Evolutionary conservation across 768 basidiomycete species (phyloP), one percentile per base, ranked within the genome.

Genomic region (Rhodotorula paludigena): DNA sequence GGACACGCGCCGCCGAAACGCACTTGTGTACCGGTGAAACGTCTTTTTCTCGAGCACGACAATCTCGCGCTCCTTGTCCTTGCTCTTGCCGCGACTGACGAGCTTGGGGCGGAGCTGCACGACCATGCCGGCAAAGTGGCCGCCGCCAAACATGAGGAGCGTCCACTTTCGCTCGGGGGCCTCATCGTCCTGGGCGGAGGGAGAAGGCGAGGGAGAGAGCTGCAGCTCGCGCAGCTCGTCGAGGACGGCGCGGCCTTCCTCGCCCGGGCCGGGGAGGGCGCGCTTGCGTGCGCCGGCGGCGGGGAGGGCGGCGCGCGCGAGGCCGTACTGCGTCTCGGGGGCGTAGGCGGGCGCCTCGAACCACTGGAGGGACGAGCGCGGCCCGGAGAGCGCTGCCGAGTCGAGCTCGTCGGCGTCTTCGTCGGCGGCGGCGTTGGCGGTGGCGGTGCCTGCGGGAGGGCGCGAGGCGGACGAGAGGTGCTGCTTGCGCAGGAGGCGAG

Each of bases 1-100:
- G 18, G 21, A 47, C 6, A 25, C 18, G 23, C 41, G 25, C 9
- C 21, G 44, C 10, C 6, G 33, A 49, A 6, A 83, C 90, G 73
- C 72, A 96, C 93, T 98, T 1, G 96, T 99, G 78, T 99, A 99
- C 2, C 96, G 87, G 78, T 98, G 96, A 77, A 97, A 98, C 3
- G 96, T 98, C 79, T 98, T 99, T 75, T 92, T 90, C 71, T 82
- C 81, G 48, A 99, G 71, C 2, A 98, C 84, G 75, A 92, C 91
- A 0, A 84, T 85, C 61, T 92, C 89, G 6, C 87, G 83, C 77
- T 85, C 89, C 28, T 87, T 84, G 66, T 82, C 85, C 74, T 84
- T 87, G 36, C 78, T 81, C 71, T 82, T 81, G 32, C 74, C 76
- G 55, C 77, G 75, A 63, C 77, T 81, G 73, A 75, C 80, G 23